Evolutionary conservation across 495 filamentous ascomycete genomes (phyloP).

Genomic region (Xylaria scruposa): DNA sequence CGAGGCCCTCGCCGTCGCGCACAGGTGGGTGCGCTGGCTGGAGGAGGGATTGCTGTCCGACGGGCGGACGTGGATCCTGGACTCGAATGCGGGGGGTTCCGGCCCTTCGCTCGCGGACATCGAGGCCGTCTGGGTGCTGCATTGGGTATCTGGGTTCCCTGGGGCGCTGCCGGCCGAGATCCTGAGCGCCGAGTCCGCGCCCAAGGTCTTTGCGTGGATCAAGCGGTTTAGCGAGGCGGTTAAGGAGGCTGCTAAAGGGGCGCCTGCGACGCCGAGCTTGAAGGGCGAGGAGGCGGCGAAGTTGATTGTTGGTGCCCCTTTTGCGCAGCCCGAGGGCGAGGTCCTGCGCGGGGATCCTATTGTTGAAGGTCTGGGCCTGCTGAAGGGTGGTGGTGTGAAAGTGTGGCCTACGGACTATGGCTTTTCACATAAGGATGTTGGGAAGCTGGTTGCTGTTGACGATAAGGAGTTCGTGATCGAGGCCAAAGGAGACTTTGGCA

Average conservation of each 20-base stretch:
- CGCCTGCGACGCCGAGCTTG: slow-evolving; percentile 42
- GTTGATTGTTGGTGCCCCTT: slow-evolving; percentile 42
- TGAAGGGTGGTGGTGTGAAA: slow-evolving; percentile 56
- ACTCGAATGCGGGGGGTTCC: slow-evolving; percentile 59
- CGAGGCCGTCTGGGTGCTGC: slow-evolving; percentile 65
- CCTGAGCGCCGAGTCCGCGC: slow-evolving; percentile 45
- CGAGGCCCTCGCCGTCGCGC: slow-evolving; percentile 55
- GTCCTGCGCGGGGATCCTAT: slow-evolving; percentile 48
- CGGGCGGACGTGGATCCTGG: slow-evolving; percentile 46
- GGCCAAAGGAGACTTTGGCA: slow-evolving; percentile 46
- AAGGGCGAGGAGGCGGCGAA: slow-evolving; percentile 57
- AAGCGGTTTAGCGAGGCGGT: slow-evolving; percentile 53
- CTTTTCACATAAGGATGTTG: slow-evolving; percentile 58
- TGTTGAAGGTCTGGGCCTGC: slow-evolving; percentile 43
- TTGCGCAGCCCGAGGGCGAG: slow-evolving; percentile 46
- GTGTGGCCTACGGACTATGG: slow-evolving; percentile 65
- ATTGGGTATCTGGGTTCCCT: slow-evolving; percentile 55
- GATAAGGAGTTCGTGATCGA: slow-evolving; percentile 60
- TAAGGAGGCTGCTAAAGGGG: slow-evolving; percentile 24
- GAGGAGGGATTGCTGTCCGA: slow-evolving; percentile 58
- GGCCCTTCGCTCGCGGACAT: slow-evolving; percentile 63
- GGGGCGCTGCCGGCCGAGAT: slow-evolving; percentile 53
- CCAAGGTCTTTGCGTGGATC: slow-evolving; percentile 63
- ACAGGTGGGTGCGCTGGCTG: slow-evolving; percentile 51
- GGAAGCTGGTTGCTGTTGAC: slow-evolving; percentile 55